phyloP scores from a whole-genome alignment of 106 monocot species.

The Dioscorea alata region DNA sequence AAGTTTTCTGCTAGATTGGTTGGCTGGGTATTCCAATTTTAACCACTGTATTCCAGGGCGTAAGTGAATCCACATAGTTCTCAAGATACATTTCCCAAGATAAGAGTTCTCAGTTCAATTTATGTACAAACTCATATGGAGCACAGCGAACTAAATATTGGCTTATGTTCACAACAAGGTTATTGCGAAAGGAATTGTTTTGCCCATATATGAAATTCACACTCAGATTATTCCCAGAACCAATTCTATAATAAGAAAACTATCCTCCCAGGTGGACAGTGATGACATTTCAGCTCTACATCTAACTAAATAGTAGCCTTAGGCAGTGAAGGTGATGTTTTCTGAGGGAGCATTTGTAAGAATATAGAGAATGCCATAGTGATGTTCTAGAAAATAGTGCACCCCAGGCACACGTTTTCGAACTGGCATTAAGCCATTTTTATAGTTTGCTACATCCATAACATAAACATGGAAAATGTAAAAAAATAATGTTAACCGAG shows the following conservation, averaged over 20 bases:
- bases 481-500: constrained; percentile 13
- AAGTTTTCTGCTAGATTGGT: too few relatives aligned
- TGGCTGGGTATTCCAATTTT: too few relatives aligned
- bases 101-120: too few relatives aligned
- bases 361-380: constrained; percentile 83
- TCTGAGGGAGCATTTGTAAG: constrained; percentile 75
- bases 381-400: constrained; percentile 96
- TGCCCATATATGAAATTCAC: too few relatives aligned
- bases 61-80: too few relatives aligned
- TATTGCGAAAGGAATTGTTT: too few relatives aligned
- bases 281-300: constrained; percentile 56
- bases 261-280: constrained; percentile 60
- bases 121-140: too few relatives aligned
- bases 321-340: constrained; percentile 14
- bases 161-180: too few relatives aligned
- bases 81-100: too few relatives aligned
- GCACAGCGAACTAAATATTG: too few relatives aligned
- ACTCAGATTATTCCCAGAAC: too few relatives aligned
- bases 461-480: constrained; percentile 63
- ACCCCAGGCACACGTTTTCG: constrained; percentile 62
- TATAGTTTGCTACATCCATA: constrained; percentile 48
- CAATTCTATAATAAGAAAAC: constrained; percentile 3
- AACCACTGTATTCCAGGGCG: too few relatives aligned
- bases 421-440: constrained; percentile 47
- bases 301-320: constrained; percentile 68